Evolutionary conservation across 2,329 filamentous ascomycete genomes (phyloP).

Genomic region (Aureobasidium zeae): DNA sequence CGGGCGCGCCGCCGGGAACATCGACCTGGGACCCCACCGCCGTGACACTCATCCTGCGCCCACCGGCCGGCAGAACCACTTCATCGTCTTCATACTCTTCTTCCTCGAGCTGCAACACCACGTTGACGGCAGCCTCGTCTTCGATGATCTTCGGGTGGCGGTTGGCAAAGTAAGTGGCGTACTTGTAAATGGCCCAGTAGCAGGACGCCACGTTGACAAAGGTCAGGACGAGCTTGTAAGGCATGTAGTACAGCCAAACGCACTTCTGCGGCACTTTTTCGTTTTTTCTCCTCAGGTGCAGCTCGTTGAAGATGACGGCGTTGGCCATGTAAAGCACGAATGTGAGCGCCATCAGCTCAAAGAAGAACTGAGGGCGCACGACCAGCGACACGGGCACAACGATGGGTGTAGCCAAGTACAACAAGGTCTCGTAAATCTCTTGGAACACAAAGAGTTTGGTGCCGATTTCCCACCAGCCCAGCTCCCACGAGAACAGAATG

Average conservation of each 20-base stretch:
- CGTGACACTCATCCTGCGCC: constrained; percentile 19
- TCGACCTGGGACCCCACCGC: constrained; percentile 17
- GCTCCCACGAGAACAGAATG: constrained; percentile 40
- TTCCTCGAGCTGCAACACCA: constrained; percentile 19
- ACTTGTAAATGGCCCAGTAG: constrained; percentile 29
- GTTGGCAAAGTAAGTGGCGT: constrained; percentile 39
- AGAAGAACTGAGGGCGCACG: constrained; percentile 33
- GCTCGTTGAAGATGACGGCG: constrained; percentile 40
- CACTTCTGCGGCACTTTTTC: constrained; percentile 35
- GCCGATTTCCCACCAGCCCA: constrained; percentile 42
- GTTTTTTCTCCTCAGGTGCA: constrained; percentile 39
- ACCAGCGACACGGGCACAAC: constrained; percentile 39
- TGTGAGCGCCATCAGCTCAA: constrained; percentile 31
- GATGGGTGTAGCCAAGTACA: constrained; percentile 40
- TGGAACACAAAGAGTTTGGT: constrained; percentile 32
- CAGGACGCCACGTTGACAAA: constrained; percentile 34
- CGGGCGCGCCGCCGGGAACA: background rate
- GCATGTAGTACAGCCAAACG: constrained; percentile 35
- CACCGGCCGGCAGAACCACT: constrained; percentile 2
- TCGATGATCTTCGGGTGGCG: constrained; percentile 42
- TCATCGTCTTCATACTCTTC: constrained; percentile 4
- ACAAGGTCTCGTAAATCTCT: constrained; percentile 41
- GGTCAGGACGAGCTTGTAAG: constrained; percentile 39
- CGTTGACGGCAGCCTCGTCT: constrained; percentile 33
- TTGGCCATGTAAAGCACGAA: constrained; percentile 37